Conservation (phyloP, 2,329 filamentous ascomycete genomes). For the Didymella keratinophila region DNA sequence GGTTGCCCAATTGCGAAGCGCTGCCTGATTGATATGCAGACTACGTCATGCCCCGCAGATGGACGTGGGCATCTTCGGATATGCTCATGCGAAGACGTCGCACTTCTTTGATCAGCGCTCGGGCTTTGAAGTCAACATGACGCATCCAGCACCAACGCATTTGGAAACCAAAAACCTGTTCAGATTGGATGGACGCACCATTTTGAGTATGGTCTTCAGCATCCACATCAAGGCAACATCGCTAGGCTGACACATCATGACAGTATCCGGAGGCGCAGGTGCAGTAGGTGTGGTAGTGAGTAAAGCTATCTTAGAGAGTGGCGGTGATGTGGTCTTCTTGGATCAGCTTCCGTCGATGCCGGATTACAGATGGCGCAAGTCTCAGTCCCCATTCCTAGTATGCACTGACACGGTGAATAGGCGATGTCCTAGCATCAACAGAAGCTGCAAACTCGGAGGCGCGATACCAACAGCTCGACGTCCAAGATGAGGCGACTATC, state of each 20-base stretch:
- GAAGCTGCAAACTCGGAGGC: constrained; percentile 9
- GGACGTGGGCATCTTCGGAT: neutral
- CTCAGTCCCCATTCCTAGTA: accelerated
- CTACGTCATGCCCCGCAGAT: constrained; percentile 2
- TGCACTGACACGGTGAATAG: neutral
- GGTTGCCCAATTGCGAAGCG: neutral
- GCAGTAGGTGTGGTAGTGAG: constrained; percentile 36
- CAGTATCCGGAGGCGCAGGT: constrained; percentile 42
- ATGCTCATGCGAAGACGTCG: neutral
- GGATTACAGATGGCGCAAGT: constrained; percentile 3
- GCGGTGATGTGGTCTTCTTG: constrained; percentile 37
- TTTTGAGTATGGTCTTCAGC: constrained; percentile 26
- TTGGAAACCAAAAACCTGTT: constrained; percentile 34
- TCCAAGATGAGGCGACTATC: constrained; percentile 33
- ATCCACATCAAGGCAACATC: neutral
- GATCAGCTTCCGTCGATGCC: constrained; percentile 18
- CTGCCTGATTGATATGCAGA: neutral
- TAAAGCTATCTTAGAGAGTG: constrained; percentile 36
- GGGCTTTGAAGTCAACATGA: constrained; percentile 15
- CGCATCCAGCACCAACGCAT: constrained; percentile 26
- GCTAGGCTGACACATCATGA: neutral
- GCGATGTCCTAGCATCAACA: neutral
- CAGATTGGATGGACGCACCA: constrained; percentile 32
- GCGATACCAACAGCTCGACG: constrained; percentile 30
- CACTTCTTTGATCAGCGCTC: neutral